A percentile compares a stretch with the other conserved stretches of the same genome.
phyloP scores from a whole-genome alignment of 2,329 filamentous ascomycete species.

The Colletotrichum coccodes region DNA sequence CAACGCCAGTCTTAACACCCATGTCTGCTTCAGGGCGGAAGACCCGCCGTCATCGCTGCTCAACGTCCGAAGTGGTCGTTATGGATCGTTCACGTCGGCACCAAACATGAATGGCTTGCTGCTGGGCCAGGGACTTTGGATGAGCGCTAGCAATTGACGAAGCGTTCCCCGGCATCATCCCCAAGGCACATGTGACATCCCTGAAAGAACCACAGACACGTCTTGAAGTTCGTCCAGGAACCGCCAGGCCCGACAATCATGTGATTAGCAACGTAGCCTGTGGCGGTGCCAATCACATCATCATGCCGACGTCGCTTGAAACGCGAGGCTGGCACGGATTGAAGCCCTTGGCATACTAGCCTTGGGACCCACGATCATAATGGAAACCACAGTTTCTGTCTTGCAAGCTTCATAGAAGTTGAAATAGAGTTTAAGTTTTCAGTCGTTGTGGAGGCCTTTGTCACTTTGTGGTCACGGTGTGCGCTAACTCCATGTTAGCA shows the following conservation, averaged over 20 bases:
- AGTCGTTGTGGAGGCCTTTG: not conserved
- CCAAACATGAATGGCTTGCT: no score
- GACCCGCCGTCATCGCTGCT: not conserved
- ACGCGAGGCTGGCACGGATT: not conserved
- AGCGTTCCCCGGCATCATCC: no score
- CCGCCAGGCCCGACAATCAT: not conserved
- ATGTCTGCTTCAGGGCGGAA: not conserved
- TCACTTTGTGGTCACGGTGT: not conserved
- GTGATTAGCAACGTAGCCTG: not conserved
- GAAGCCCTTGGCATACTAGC: not conserved
- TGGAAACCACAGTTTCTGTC: no score
- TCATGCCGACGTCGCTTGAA: not conserved
- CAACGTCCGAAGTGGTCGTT: not conserved
- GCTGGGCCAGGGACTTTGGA: no score
- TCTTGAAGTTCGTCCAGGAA: not conserved
- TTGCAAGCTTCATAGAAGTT: not conserved
- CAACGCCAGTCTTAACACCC: not conserved
- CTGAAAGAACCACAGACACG: not conserved
- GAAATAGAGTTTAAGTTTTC: not conserved
- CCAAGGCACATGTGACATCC: not conserved
- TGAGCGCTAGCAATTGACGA: no score
- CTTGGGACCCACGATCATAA: no score
- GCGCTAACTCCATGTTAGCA: not conserved
- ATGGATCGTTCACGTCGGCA: no score
- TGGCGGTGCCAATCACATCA: no score